phyloP scores from a whole-genome alignment of 805 yeast genomes.

The Blastobotrys peoriensis region DNA sequence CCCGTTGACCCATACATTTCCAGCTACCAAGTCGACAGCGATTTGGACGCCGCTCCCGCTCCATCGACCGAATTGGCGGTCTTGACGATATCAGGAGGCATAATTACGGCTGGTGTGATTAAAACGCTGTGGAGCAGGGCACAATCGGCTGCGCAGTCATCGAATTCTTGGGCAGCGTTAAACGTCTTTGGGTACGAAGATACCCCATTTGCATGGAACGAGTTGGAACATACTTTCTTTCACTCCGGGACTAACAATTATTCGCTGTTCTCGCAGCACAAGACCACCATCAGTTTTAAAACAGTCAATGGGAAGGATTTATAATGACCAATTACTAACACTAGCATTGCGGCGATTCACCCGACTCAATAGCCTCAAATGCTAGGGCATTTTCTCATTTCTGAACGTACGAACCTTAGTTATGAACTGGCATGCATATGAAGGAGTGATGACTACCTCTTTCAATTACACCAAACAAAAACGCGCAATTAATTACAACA shows the following conservation, averaged over 20 bases:
- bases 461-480: no score
- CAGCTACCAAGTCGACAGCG: conserved; percentile 14
- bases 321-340: no score
- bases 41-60: no score
- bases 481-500: no score
- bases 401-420: no score
- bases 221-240: conserved; percentile 17
- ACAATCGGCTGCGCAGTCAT: neutral
- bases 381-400: no score
- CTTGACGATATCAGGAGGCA: conserved; percentile 7
- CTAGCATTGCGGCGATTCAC: no score
- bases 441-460: no score
- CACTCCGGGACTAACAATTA: conserved; percentile 20
- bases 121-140: neutral
- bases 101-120: conserved; percentile 2
- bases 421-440: no score
- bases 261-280: conserved; percentile 10
- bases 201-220: conserved; percentile 21
- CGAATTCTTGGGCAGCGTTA: conserved; percentile 13
- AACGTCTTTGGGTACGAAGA: conserved; percentile 19
- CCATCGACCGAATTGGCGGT: neutral
- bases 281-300: conserved; percentile 4
- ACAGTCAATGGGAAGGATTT: conserved; percentile 10
- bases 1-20: conserved; percentile 15
- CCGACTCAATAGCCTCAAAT: no score